A percentile compares a stretch with the other conserved stretches of the same genome.
These are phyloP conservation scores for Scutellaria baicalensis DNA, from an alignment of 257 asterid genomes.

Conservation along the genomic window DNA sequence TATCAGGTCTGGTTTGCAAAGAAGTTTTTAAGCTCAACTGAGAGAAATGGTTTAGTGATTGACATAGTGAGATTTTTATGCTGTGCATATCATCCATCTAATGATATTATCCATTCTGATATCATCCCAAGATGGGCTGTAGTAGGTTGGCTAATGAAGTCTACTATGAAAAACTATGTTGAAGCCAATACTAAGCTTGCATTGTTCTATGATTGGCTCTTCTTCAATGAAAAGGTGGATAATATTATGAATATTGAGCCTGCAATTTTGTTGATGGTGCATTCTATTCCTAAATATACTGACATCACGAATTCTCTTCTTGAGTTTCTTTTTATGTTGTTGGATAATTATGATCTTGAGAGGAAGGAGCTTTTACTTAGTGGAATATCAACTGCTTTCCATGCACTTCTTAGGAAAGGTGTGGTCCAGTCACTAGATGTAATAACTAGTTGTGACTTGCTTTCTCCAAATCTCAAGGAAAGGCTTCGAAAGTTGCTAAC, in stretches of 20 bases:
- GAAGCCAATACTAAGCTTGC: constrained; percentile 72
- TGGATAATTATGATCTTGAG: constrained; percentile 64
- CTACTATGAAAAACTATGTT: constrained; percentile 39
- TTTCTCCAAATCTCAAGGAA: constrained; percentile 58
- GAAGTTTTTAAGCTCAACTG: constrained; percentile 50
- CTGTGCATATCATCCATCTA: constrained; percentile 67
- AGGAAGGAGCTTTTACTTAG: constrained; percentile 48
- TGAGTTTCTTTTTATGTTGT: constrained; percentile 54
- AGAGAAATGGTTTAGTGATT: constrained; percentile 36
- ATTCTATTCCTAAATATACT: constrained; percentile 54
- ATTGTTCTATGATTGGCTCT: constrained; percentile 76
- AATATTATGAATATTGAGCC: constrained; percentile 73
- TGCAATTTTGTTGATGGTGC: constrained; percentile 58
- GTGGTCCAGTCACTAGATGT: constrained; percentile 57
- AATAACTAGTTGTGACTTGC: constrained; percentile 36
- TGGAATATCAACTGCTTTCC: constrained; percentile 55
- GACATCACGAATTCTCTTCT: constrained; percentile 71
- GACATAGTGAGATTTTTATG: constrained; percentile 81
- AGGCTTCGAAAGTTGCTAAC: constrained; percentile 38
- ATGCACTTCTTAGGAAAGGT: constrained; percentile 36
- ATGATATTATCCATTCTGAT: constrained; percentile 50
- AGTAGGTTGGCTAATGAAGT: constrained; percentile 66
- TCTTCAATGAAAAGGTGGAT: constrained; percentile 63
- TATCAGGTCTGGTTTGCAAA: constrained; percentile 70
- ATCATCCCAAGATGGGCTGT: constrained; percentile 77